These are phyloP conservation scores for Calocera cornea DNA, from an alignment of 768 basidiomycete species.

Conservation along the genomic window DNA sequence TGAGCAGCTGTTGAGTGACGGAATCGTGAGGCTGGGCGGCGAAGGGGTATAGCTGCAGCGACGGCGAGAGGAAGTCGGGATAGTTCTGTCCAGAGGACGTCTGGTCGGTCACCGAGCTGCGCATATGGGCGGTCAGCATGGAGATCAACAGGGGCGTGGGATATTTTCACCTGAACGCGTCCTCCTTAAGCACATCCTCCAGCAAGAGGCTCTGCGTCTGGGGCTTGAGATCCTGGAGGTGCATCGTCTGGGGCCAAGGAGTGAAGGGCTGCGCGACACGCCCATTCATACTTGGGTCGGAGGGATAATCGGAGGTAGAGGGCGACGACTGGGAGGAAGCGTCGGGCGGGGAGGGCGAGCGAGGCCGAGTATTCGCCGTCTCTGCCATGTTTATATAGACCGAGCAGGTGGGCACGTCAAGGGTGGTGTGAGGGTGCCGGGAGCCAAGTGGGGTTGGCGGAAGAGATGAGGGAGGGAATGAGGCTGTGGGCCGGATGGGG, in stretches of 20 bases:
- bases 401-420: not conserved
- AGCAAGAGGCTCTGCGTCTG: constrained; percentile 17
- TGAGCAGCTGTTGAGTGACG: not conserved
- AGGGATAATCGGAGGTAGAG: not conserved
- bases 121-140: not conserved
- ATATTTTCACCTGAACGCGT: constrained; percentile 12
- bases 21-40: not conserved
- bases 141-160: not conserved
- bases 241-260: constrained; percentile 17
- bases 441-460: not conserved
- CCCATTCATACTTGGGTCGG: not conserved
- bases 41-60: not conserved
- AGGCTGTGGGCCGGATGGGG: no score
- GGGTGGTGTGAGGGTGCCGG: not conserved
- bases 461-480: not conserved
- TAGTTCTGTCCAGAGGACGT: not conserved
- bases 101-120: not conserved
- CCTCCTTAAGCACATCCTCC: constrained; percentile 15
- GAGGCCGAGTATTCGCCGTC: not conserved
- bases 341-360: not conserved
- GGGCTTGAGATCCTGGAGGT: constrained; percentile 25
- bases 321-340: not conserved
- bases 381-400: not conserved
- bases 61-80: not conserved
- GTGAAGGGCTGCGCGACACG: not conserved